Evolutionary conservation across 164 flowering plant species (phyloP).

Genomic region (Liriodendron chinense): DNA sequence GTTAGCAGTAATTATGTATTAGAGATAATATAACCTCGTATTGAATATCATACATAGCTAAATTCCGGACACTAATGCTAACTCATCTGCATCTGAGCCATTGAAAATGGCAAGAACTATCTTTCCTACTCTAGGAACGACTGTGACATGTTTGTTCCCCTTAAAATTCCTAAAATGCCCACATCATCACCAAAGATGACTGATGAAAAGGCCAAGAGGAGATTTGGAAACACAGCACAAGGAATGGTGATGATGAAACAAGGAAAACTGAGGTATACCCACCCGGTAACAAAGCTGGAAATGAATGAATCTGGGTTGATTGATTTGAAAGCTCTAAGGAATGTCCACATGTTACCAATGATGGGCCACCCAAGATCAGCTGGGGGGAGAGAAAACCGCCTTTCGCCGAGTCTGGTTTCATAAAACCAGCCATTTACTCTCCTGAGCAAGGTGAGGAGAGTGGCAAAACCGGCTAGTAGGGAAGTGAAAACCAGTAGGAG

Average conservation of each 20-base stretch:
- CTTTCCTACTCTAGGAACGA: background rate
- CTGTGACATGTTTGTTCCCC: background rate
- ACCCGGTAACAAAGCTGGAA: conserved; percentile 54
- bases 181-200: background rate
- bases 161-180: background rate
- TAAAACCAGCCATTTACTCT: conserved; percentile 50
- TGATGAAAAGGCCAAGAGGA: background rate
- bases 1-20: too few species aligned
- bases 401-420: conserved; percentile 50
- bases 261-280: conserved; percentile 4
- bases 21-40: background rate
- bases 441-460: conserved; percentile 29
- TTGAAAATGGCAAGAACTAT: conserved; percentile 3
- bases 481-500: conserved; percentile 8
- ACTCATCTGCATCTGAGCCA: background rate
- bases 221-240: background rate
- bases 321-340: conserved; percentile 77
- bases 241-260: background rate
- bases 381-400: conserved; percentile 55
- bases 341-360: conserved; percentile 82
- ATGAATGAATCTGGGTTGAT: conserved; percentile 77
- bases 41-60: too few species aligned
- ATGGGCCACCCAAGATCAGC: conserved; percentile 89
- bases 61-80: background rate
- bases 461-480: conserved; percentile 20